These are phyloP conservation scores for Fraxinus latifolia DNA, from an alignment of 305 asterid species.

Conservation along the genomic window DNA sequence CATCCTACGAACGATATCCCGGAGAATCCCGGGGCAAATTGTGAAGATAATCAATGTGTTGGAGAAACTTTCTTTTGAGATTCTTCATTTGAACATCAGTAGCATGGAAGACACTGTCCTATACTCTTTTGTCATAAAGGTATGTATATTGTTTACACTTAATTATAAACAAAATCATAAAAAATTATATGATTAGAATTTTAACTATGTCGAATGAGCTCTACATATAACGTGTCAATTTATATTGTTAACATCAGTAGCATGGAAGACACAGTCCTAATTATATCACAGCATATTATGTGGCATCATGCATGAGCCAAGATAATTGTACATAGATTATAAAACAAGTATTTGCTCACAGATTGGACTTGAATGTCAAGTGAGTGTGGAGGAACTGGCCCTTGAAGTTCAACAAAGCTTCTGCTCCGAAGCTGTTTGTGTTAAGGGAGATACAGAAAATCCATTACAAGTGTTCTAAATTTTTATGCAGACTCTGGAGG, in stretches of 20 bases:
- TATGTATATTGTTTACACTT: constrained; percentile 16
- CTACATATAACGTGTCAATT: too few relatives aligned
- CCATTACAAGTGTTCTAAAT: not conserved
- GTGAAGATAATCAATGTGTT: constrained; percentile 52
- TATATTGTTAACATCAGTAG: too few relatives aligned
- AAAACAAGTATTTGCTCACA: constrained; percentile 18
- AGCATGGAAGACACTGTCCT: constrained; percentile 86
- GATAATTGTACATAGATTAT: not conserved
- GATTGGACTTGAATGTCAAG: constrained; percentile 49
- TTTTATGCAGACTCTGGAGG: not conserved
- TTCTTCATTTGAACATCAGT: constrained; percentile 80
- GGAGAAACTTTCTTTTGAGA: constrained; percentile 70
- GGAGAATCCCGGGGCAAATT: constrained; percentile 63
- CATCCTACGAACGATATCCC: constrained; percentile 57
- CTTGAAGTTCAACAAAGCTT: constrained; percentile 77
- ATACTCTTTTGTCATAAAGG: constrained; percentile 85
- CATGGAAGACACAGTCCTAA: not conserved
- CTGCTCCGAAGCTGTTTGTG: constrained; percentile 33
- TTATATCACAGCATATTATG: not conserved
- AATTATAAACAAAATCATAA: too few relatives aligned
- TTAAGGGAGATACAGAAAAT: constrained; percentile 26
- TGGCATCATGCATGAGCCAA: not conserved
- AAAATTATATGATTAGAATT: too few relatives aligned
- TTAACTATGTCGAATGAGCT: too few relatives aligned
- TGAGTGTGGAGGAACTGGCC: constrained; percentile 24